Conservation (phyloP, 345 rosid genomes). For the Mallotus nudiflorus region DNA sequence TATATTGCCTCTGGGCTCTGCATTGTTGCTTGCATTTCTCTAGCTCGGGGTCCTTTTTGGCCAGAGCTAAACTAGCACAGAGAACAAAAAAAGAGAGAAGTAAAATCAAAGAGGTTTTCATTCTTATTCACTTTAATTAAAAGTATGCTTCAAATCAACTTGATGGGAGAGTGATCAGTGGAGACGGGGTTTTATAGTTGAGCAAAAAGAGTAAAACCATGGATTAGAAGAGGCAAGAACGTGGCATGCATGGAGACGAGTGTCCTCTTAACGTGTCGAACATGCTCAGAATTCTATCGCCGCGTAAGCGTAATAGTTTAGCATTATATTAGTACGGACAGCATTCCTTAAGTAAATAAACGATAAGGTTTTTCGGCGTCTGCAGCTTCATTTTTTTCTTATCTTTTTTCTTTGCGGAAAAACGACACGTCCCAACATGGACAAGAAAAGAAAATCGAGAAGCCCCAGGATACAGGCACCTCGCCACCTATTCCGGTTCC, state of each 20-base stretch:
- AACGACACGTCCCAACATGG: background rate
- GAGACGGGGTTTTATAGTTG: conserved; percentile 9
- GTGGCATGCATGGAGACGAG: conserved; percentile 41
- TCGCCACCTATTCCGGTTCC: no score
- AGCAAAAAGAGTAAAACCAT: background rate
- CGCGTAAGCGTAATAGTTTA: no score
- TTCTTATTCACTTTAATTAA: conserved; percentile 7
- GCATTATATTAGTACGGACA: no score
- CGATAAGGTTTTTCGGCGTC: background rate
- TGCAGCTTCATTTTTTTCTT: background rate
- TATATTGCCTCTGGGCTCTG: conserved; percentile 32
- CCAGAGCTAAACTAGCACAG: conserved; percentile 27
- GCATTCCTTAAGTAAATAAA: background rate
- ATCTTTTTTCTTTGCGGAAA: no score
- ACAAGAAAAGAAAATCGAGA: no score
- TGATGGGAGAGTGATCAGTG: conserved; percentile 1
- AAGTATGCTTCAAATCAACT: background rate
- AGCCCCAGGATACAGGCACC: no score
- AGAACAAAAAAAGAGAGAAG: conserved; percentile 26
- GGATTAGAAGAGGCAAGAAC: background rate
- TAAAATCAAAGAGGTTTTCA: conserved; percentile 12
- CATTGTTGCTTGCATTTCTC: conserved; percentile 53
- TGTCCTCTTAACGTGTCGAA: conserved; percentile 30
- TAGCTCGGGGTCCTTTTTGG: conserved; percentile 43
- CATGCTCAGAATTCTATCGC: conserved; percentile 16